Evolutionary conservation across 495 filamentous ascomycete genomes (phyloP).

Genomic region (Xylaria sp.): DNA sequence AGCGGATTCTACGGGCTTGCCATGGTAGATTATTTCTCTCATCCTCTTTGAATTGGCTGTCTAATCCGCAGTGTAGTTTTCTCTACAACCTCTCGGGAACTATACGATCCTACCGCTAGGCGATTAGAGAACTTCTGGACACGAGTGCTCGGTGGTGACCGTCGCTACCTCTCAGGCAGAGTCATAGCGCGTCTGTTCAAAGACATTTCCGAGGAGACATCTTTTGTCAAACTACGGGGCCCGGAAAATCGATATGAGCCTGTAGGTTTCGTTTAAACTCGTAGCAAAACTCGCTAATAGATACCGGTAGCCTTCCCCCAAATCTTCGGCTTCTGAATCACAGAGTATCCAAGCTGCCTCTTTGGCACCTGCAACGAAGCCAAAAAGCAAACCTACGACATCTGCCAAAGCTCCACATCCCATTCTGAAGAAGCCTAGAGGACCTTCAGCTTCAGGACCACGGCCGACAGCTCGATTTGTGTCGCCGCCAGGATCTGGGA

Average conservation of each 20-base stretch:
- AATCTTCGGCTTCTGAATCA: conserved; percentile 31
- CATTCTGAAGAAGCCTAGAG: conserved; percentile 61
- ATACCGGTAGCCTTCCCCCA: conserved; percentile 35
- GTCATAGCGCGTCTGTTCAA: conserved; percentile 55
- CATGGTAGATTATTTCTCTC: conserved; percentile 48
- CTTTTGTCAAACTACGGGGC: conserved; percentile 55
- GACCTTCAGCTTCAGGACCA: conserved; percentile 55
- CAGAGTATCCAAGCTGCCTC: conserved; percentile 23
- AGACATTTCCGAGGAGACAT: conserved; percentile 56
- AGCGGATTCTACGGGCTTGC: conserved; percentile 57
- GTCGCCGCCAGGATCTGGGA: conserved; percentile 53
- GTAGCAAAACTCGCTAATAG: conserved; percentile 19
- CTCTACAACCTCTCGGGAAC: conserved; percentile 56
- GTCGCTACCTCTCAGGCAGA: conserved; percentile 51
- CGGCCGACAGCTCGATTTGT: conserved; percentile 60
- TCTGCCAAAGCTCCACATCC: conserved; percentile 48
- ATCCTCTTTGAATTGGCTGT: background rate
- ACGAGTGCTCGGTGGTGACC: conserved; percentile 61
- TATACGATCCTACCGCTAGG: conserved; percentile 59
- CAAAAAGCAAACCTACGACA: conserved; percentile 31
- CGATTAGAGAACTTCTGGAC: conserved; percentile 65
- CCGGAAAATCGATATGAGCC: conserved; percentile 53
- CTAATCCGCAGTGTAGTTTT: conserved; percentile 51
- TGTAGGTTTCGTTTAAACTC: conserved; percentile 40
- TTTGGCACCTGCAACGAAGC: conserved; percentile 27